Base-by-base conservation (phyloP, 495 filamentous ascomycete species). In the Podospora conica region DNA sequence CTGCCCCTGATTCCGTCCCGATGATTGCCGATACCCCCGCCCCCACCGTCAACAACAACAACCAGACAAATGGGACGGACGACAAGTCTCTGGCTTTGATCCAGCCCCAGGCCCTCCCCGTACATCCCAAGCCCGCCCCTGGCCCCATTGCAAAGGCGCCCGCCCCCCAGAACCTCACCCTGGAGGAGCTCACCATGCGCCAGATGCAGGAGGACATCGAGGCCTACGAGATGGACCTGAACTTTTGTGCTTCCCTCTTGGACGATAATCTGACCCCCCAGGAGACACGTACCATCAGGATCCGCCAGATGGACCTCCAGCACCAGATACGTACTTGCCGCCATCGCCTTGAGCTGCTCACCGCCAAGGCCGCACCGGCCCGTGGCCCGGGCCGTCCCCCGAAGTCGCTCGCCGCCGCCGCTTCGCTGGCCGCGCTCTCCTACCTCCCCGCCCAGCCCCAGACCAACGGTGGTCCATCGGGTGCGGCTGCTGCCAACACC, bases 321-420 rank as follows among this genome's bases (percentile, higher is more conserved):
- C 79, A 82, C 63, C 78, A 79, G 64, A 78, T 81, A 28, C 78
- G 80, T 1, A 71, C 76, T 56, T 78, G 76, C 66, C 69, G 69
- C 54, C 77, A 82, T 60, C 70, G 74, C 4, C 77, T 81, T 48
- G 73, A 81, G 61, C 64, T 48, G 9, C 66, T 81, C 1, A 68
- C 74, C 25, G 67, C 63, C 10, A 64, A 74, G 31, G 27, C 72
- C 70, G 48, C 11, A 18, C 53, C 40, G 11, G 12, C 12, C 61
- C 48, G 15, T 63, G 15, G 48, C 28, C 24, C 24, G 58, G 7
- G 54, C 5, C 53, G 61, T 48, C 15, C 40, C n/a, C 15, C 40
- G 7, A 48, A 48, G 40, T 27, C 20, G 12, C 22, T 29, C 25
- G 24, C 22, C 53, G 12, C 48, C 48, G 7, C 40, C 18, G 12